Percentiles rank a stretch among this genome's conserved stretches.
Conservation (phyloP, 495 filamentous ascomycete genomes). For the Neurospora sp. region DNA sequence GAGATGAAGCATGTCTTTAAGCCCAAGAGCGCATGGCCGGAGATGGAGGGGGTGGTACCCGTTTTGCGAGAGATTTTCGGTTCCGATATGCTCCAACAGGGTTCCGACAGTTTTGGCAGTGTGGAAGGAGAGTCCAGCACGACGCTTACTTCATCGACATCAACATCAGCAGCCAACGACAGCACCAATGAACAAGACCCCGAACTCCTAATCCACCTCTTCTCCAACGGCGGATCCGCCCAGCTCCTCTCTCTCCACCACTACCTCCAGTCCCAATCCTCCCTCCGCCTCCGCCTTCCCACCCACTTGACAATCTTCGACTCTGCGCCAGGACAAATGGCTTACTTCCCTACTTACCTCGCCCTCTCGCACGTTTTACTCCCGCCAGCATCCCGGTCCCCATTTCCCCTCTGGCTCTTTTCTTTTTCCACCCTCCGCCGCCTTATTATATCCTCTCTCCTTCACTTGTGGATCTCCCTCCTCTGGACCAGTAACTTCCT, state of each 20-base stretch:
- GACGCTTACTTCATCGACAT: not conserved
- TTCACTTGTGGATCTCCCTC: slow-evolving; percentile 4
- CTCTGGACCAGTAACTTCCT: slow-evolving; percentile 12
- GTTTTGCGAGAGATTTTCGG: slow-evolving; percentile 10
- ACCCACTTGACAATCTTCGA: slow-evolving; percentile 28
- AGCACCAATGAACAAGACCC: slow-evolving; percentile 5
- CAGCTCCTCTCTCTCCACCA: slow-evolving; percentile 17
- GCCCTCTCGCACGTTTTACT: slow-evolving; percentile 13
- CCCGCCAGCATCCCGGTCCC: not conserved
- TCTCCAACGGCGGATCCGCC: slow-evolving; percentile 35
- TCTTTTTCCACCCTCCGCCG: not conserved
- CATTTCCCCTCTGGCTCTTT: not conserved
- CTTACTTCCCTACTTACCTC: slow-evolving; percentile 13
- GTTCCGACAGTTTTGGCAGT: not conserved
- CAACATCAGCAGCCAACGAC: not conserved
- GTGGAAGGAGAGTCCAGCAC: not conserved
- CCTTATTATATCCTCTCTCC: slow-evolving; percentile 16
- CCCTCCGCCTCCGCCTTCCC: slow-evolving; percentile 8
- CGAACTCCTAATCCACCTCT: slow-evolving; percentile 31
- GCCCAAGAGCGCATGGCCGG: not conserved
- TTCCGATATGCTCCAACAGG: not conserved
- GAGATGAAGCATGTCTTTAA: slow-evolving; percentile 19
- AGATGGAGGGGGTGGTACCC: slow-evolving; percentile 12
- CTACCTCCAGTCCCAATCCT: slow-evolving; percentile 9
- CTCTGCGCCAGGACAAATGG: slow-evolving; percentile 28